A percentile compares a stretch with the other conserved stretches of the same genome.
phyloP scores from a whole-genome alignment of 441 rosid species.

The Adansonia rubrostipa region DNA sequence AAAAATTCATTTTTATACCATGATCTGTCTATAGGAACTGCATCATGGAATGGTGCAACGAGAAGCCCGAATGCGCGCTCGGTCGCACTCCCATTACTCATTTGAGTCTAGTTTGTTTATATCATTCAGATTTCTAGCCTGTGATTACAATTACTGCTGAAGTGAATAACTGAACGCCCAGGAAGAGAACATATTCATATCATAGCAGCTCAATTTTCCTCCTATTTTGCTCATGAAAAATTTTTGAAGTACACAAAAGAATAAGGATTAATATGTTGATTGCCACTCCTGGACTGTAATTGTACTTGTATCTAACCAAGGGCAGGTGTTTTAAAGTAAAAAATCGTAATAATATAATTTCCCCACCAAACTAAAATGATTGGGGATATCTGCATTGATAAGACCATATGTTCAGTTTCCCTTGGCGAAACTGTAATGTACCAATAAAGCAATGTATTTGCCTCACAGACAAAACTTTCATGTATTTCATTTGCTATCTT shows the following conservation, averaged over 20 bases:
- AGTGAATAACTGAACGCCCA: neutral
- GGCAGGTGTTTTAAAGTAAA: neutral
- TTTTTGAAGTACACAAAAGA: constrained; percentile 17
- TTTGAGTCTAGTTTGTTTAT: constrained; percentile 80
- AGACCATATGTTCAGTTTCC: neutral
- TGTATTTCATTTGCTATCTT: neutral
- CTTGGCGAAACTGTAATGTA: neutral
- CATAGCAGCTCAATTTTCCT: neutral
- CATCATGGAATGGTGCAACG: constrained; percentile 97
- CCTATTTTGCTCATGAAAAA: constrained; percentile 18
- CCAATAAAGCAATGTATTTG: neutral
- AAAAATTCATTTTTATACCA: neutral
- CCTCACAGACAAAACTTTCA: neutral
- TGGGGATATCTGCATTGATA: neutral
- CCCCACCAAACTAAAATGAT: neutral
- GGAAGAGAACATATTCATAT: neutral
- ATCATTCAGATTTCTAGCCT: constrained; percentile 80
- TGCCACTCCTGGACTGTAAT: neutral
- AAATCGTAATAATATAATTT: neutral
- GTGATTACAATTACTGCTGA: neutral
- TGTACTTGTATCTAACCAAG: neutral
- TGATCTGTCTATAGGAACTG: constrained; percentile 30
- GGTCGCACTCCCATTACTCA: constrained; percentile 82
- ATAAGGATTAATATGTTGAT: constrained; percentile 15
- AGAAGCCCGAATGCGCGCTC: constrained; percentile 94